phyloP scores from a whole-genome alignment of 2,329 filamentous ascomycete genomes.

The Clarireedia hainanense region DNA sequence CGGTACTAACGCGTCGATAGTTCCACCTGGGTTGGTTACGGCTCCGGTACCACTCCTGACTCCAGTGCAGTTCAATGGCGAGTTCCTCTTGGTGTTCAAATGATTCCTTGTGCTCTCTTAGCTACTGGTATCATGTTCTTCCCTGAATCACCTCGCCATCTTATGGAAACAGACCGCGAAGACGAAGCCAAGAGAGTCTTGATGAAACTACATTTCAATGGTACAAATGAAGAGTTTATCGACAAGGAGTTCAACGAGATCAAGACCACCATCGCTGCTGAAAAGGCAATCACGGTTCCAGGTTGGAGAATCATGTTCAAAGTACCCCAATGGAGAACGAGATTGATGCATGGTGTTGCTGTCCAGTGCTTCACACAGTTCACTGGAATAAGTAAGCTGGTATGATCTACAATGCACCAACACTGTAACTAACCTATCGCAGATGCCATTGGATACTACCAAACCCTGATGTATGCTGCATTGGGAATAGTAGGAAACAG shows the following conservation, averaged over 20 bases:
- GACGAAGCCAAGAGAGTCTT: conserved; percentile 60
- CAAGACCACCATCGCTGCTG: conserved; percentile 52
- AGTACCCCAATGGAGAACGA: conserved; percentile 49
- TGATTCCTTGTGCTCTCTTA: conserved; percentile 53
- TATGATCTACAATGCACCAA: not conserved
- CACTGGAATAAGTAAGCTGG: conserved; percentile 41
- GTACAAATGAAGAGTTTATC: conserved; percentile 52
- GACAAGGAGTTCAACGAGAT: conserved; percentile 52
- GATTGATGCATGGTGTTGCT: conserved; percentile 52
- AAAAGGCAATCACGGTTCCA: conserved; percentile 44
- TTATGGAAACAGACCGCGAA: conserved; percentile 61
- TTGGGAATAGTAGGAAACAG: conserved; percentile 48
- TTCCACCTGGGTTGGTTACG: conserved; percentile 53
- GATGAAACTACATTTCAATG: conserved; percentile 61
- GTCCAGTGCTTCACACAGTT: conserved; percentile 61
- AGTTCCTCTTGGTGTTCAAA: conserved; percentile 42
- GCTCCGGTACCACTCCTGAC: conserved; percentile 22
- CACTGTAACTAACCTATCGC: not conserved
- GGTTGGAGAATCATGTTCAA: conserved; percentile 51
- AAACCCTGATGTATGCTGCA: conserved; percentile 49
- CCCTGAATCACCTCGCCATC: conserved; percentile 65
- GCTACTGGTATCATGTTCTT: conserved; percentile 63
- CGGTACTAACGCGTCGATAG: conserved; percentile 27
- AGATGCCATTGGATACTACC: conserved; percentile 56
- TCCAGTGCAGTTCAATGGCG: conserved; percentile 21